Evolutionary conservation across 2,329 filamentous ascomycete genomes (phyloP).

Genomic region (Harringtonia lauricola): DNA sequence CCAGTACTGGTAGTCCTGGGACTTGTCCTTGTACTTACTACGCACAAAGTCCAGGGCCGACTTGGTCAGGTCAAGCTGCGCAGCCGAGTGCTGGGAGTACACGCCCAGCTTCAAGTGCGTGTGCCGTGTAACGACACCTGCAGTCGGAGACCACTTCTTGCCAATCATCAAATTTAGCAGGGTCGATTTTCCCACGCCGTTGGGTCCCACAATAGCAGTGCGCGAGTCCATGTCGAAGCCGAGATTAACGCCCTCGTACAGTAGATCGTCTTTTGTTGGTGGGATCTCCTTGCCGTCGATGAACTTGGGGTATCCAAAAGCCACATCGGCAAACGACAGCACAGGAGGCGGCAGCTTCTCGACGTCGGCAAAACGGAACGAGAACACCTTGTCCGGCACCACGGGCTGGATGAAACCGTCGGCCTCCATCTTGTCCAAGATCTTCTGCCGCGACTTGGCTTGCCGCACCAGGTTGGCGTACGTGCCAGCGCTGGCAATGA

Average conservation of each 20-base stretch:
- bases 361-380: conserved; percentile 95
- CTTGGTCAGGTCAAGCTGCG: conserved; percentile 97
- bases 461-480: conserved; percentile 98
- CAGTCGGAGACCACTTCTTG: conserved; percentile 77
- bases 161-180: conserved; percentile 93
- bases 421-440: conserved; percentile 99
- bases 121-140: conserved; percentile 75
- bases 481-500: conserved; percentile 98
- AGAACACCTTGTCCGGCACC: conserved; percentile 75
- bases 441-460: conserved; percentile 99
- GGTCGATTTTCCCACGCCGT: conserved; percentile 98
- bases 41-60: conserved; percentile 95
- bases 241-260: conserved; percentile 94
- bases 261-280: conserved; percentile 87
- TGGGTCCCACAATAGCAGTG: conserved; percentile 92
- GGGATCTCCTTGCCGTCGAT: conserved; percentile 63
- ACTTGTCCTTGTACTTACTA: conserved; percentile 82
- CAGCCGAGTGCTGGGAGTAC: conserved; percentile 96
- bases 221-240: conserved; percentile 99
- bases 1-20: conserved; percentile 99
- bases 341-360: conserved; percentile 99
- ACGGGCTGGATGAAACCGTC: conserved; percentile 97
- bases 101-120: conserved; percentile 97
- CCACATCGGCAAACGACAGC: conserved; percentile 91
- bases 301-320: conserved; percentile 99